A percentile compares a stretch with the other conserved stretches of the same genome.
These are phyloP conservation scores for Phytophthora pisi DNA, from an alignment of 352 stramenopile species.

Conservation along the genomic window DNA sequence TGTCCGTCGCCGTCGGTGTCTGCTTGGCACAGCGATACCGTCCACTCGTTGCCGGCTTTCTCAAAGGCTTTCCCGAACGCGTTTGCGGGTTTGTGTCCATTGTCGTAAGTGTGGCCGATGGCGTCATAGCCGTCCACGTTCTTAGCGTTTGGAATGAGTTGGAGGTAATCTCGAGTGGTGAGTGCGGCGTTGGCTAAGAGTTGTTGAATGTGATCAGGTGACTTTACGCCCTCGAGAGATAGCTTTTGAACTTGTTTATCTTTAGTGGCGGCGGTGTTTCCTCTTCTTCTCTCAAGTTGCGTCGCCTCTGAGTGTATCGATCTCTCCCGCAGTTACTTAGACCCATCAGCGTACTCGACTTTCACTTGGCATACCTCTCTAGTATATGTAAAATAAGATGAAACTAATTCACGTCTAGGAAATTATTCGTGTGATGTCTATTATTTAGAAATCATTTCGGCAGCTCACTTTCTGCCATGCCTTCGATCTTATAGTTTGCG, in stretches of 20 bases:
- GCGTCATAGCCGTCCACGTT: not conserved
- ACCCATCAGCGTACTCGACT: too few species aligned
- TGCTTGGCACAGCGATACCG: not conserved
- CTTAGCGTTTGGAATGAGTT: not conserved
- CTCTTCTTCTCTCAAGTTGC: too few species aligned
- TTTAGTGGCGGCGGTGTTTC: too few species aligned
- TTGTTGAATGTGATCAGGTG: not conserved
- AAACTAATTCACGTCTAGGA: too few species aligned
- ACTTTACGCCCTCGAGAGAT: too few species aligned
- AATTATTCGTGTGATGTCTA: not conserved
- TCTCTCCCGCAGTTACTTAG: too few species aligned
- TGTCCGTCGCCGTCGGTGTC: not conserved
- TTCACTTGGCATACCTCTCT: too few species aligned
- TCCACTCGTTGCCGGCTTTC: not conserved
- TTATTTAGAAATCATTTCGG: not conserved
- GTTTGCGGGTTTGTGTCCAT: not conserved
- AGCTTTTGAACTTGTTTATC: too few species aligned
- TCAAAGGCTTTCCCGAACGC: not conserved
- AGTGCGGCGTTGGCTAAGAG: too few species aligned
- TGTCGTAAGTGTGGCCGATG: not conserved
- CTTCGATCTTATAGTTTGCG: not conserved
- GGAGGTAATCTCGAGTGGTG: not conserved
- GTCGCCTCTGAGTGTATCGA: too few species aligned
- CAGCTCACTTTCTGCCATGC: not conserved
- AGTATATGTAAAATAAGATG: too few species aligned